Evolutionary conservation across 2,329 filamentous ascomycete genomes (phyloP), one percentile per base, ranked within the genome.

Genomic region (Scedosporium dehoogii): DNA sequence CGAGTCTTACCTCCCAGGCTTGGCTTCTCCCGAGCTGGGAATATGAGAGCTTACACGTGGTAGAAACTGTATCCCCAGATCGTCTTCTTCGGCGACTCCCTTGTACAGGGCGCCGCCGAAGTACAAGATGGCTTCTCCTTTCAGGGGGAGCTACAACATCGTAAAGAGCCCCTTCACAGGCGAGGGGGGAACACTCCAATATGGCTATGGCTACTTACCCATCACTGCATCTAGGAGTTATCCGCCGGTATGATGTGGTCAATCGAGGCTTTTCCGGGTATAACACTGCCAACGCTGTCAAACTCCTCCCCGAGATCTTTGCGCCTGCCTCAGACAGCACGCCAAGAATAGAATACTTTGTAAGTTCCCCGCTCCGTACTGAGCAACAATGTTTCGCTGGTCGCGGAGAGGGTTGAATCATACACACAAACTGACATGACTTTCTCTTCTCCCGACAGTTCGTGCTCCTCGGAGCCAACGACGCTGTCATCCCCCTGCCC

Each of bases 191-290:
- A 38, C 29, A 38, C 33, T 12, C 33, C 33, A 38, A 7, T 33
- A 33, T 33, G 10, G 10, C 29, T 33, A 33, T 6, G 29, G 33
- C 33, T 38, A 1, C 33, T 38, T 12, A 38, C 33, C 7, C 10
- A 9, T 21, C 14, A 4, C 29, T 42, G 41, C 25, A 12, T 51
- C 12, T 38, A 93, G 90, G 83, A 63, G 92, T 90, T 70, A 83
- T 85, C 59, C 85, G 93, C 63, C 85, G 86, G 42, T 79, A 94
- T 14, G 94, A 97, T 75, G 85, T 97, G 57, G 78, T 97, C 69
- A 96, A 97, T 73, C 85, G 92, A 55, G 94, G 94, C 4, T 85
- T 96, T 66, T 89, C 85, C 68, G 93, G 93, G 10, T 97, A 93
- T 78, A 96, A 88, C 70, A 92, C 91, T 2, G 80, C 81, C 42